Evolutionary conservation across 2,329 filamentous ascomycete species (phyloP).

Genomic region (Botrytis tulipae): DNA sequence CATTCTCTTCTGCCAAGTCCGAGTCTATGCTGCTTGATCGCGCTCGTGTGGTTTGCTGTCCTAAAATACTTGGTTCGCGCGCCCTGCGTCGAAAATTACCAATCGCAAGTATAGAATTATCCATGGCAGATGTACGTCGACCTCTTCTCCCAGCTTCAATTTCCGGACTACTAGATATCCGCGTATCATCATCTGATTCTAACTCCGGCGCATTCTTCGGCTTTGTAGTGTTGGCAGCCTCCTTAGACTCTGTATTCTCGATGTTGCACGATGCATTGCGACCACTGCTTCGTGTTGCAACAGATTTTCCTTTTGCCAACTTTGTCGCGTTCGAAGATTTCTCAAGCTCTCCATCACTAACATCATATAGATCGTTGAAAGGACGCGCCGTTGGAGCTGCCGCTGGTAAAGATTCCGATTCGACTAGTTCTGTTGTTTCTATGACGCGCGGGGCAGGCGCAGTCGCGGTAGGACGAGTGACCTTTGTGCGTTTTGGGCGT

Average conservation of each 20-base stretch:
- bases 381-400: slow-evolving; percentile 13
- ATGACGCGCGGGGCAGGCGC: background rate
- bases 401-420: background rate
- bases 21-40: slow-evolving; percentile 39
- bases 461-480: background rate
- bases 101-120: slow-evolving; percentile 45
- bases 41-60: slow-evolving; percentile 27
- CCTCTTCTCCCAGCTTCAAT: slow-evolving; percentile 36
- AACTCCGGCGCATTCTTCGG: slow-evolving; percentile 7
- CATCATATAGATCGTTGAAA: slow-evolving; percentile 37
- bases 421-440: background rate
- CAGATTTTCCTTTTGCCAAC: slow-evolving; percentile 28
- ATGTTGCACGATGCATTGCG: slow-evolving; percentile 8
- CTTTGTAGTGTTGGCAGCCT: background rate
- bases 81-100: slow-evolving; percentile 56
- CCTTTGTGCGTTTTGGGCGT: slow-evolving; percentile 10
- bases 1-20: slow-evolving; percentile 33
- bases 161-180: slow-evolving; percentile 34
- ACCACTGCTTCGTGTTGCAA: slow-evolving; percentile 7
- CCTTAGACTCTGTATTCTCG: background rate
- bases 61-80: slow-evolving; percentile 46
- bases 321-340: slow-evolving; percentile 24
- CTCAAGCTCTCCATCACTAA: slow-evolving; percentile 32
- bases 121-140: slow-evolving; percentile 28
- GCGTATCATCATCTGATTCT: slow-evolving; percentile 5